Conservation (phyloP, 805 yeast species). For the Wickerhamiella lipophila region DNA sequence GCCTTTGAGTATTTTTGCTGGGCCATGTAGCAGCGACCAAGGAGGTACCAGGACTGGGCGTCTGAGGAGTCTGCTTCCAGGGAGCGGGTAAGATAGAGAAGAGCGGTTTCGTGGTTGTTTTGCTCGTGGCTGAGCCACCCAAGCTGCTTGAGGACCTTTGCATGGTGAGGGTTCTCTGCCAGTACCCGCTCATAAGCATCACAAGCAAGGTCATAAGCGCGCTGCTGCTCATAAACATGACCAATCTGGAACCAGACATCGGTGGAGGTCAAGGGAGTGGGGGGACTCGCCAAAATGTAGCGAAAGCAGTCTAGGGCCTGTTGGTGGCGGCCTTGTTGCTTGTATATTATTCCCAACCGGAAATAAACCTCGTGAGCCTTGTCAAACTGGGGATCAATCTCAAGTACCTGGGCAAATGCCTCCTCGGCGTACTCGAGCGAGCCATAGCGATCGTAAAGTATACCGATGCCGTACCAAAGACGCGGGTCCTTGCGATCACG, state of each 20-base stretch:
- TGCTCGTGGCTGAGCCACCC: conserved; percentile 84
- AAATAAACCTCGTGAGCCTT: conserved; percentile 94
- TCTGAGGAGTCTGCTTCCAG: conserved; percentile 80
- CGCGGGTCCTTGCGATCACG: conserved; percentile 92
- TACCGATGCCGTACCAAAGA: conserved; percentile 98
- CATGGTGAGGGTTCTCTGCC: conserved; percentile 81
- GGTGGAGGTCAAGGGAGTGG: conserved; percentile 88
- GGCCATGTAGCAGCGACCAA: conserved; percentile 95
- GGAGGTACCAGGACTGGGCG: conserved; percentile 94
- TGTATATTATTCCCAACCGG: conserved; percentile 90
- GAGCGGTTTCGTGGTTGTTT: conserved; percentile 62
- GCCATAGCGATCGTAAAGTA: conserved; percentile 90
- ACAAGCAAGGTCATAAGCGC: conserved; percentile 80
- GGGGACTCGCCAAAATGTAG: conserved; percentile 81
- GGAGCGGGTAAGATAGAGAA: conserved; percentile 70
- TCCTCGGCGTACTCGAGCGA: conserved; percentile 96
- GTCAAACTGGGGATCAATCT: conserved; percentile 90
- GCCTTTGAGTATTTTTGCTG: conserved; percentile 91
- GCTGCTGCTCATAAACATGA: conserved; percentile 83
- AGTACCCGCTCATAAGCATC: conserved; percentile 93
- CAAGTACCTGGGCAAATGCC: conserved; percentile 91
- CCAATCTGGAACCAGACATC: conserved; percentile 99
- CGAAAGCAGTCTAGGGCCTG: conserved; percentile 90
- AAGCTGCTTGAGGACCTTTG: conserved; percentile 88
- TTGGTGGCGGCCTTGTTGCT: conserved; percentile 78